Percentiles rank a stretch among this genome's conserved stretches.
Evolutionary conservation across 208 protist genomes (phyloP).

Genomic region (Leishmania mexicana): DNA sequence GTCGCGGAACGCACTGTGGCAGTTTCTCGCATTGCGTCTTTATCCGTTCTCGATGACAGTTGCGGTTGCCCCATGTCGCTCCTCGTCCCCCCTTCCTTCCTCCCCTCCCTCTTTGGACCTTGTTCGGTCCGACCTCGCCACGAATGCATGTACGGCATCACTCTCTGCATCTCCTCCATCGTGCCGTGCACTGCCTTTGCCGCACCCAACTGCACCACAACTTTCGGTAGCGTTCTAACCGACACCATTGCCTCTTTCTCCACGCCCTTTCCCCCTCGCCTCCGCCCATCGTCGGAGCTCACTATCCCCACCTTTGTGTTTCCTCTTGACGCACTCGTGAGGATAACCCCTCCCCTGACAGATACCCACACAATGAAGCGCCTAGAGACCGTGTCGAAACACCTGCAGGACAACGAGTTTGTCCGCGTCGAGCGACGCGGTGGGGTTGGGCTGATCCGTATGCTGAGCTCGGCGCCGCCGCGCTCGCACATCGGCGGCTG

Average conservation of each 20-base stretch:
- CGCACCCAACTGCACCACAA: not conserved
- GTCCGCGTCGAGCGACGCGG: slow-evolving; percentile 56
- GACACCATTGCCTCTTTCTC: too few relatives aligned
- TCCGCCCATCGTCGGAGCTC: not conserved
- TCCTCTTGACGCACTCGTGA: not conserved
- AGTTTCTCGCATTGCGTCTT: not conserved
- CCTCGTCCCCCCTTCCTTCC: not conserved
- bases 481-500: slow-evolving; percentile 31
- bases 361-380: slow-evolving; percentile 5
- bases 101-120: not conserved
- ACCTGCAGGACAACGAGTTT: slow-evolving; percentile 55
- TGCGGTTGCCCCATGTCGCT: not conserved
- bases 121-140: not conserved
- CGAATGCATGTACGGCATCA: not conserved
- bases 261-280: too few relatives aligned
- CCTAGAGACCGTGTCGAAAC: slow-evolving; percentile 28
- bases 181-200: not conserved
- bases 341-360: too few relatives aligned
- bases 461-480: slow-evolving; percentile 49
- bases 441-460: slow-evolving; percentile 39
- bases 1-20: not conserved
- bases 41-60: not conserved
- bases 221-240: not conserved
- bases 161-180: not conserved
- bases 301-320: not conserved